A percentile compares a stretch with the other conserved stretches of the same genome.
These are phyloP conservation scores for Trichoderma citrinoviride DNA, from an alignment of 2,329 filamentous ascomycete genomes.

Conservation along the genomic window DNA sequence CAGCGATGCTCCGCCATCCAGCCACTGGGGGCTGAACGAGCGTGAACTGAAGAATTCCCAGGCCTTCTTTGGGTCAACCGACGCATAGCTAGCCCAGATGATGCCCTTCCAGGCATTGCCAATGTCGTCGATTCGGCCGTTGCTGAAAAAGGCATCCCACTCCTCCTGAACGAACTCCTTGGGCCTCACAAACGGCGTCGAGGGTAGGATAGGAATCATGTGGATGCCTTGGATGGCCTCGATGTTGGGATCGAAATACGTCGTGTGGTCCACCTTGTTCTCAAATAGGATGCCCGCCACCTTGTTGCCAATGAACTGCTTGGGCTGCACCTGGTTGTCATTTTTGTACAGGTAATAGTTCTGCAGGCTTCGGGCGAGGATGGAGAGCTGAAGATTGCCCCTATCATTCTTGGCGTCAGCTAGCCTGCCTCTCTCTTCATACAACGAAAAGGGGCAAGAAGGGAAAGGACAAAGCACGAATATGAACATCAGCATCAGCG, in stretches of 20 bases:
- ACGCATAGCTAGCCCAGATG: conserved; percentile 76
- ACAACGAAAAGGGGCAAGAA: background rate
- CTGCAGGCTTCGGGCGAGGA: conserved; percentile 70
- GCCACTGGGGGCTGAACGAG: conserved; percentile 63
- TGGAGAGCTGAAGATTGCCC: conserved; percentile 78
- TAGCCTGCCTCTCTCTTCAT: background rate
- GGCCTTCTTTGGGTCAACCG: conserved; percentile 66
- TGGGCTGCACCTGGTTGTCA: conserved; percentile 68
- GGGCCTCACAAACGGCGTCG: conserved; percentile 64
- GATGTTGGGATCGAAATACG: conserved; percentile 74
- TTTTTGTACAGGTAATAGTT: conserved; percentile 78
- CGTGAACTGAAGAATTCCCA: conserved; percentile 71
- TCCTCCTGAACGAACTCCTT: conserved; percentile 73
- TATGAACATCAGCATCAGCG: background rate
- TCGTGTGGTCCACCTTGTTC: conserved; percentile 92
- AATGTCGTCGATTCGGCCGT: conserved; percentile 62
- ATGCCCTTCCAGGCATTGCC: conserved; percentile 82
- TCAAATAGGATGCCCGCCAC: conserved; percentile 74
- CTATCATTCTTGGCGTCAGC: conserved; percentile 31
- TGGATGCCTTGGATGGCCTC: conserved; percentile 78
- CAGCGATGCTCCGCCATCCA: conserved; percentile 78
- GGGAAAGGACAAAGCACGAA: background rate
- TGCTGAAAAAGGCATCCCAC: conserved; percentile 75
- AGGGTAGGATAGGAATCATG: conserved; percentile 74
- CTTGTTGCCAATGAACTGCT: conserved; percentile 78